Conservation (phyloP, 1,139 yeast genomes). For the Taphrina confusa region DNA sequence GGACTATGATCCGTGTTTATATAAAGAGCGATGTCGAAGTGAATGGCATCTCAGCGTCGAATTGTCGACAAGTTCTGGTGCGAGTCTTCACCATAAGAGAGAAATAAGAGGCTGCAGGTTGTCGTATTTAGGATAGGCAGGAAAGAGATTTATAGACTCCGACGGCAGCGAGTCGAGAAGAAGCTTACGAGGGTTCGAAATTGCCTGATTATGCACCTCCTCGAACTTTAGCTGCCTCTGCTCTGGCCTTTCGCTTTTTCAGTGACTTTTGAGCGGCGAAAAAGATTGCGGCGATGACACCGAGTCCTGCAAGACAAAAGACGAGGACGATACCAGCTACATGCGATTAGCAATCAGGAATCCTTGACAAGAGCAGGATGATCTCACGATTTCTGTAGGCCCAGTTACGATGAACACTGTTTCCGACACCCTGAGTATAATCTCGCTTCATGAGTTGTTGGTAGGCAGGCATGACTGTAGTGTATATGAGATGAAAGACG, state of each 20-base stretch:
- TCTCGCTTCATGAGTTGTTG: conserved; percentile 7
- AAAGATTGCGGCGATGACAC: conserved; percentile 21
- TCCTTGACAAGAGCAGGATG: no score
- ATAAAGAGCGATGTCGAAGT: conserved; percentile 4
- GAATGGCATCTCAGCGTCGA: not conserved
- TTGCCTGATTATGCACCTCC: conserved; percentile 17
- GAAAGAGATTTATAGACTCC: no score
- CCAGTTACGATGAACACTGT: conserved; percentile 6
- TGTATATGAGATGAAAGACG: not conserved
- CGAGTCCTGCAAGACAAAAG: conserved; percentile 22
- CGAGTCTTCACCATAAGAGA: not conserved
- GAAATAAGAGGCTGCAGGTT: not conserved
- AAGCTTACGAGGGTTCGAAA: no score
- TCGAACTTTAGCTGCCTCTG: conserved; percentile 33
- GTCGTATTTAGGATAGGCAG: conserved; percentile 7
- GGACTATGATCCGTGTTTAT: conserved; percentile 8
- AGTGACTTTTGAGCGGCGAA: conserved; percentile 1
- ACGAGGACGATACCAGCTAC: conserved; percentile 33
- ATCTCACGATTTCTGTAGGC: conserved; percentile 18
- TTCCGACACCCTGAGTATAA: conserved; percentile 16
- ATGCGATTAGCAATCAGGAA: no score
- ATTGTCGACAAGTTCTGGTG: not conserved
- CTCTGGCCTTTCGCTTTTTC: conserved; percentile 22
- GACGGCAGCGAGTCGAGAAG: no score
- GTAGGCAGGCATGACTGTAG: conserved; percentile 10